phyloP scores from a whole-genome alignment of 139 green algal genomes.

The Chlamydomonas sphaeroides region DNA sequence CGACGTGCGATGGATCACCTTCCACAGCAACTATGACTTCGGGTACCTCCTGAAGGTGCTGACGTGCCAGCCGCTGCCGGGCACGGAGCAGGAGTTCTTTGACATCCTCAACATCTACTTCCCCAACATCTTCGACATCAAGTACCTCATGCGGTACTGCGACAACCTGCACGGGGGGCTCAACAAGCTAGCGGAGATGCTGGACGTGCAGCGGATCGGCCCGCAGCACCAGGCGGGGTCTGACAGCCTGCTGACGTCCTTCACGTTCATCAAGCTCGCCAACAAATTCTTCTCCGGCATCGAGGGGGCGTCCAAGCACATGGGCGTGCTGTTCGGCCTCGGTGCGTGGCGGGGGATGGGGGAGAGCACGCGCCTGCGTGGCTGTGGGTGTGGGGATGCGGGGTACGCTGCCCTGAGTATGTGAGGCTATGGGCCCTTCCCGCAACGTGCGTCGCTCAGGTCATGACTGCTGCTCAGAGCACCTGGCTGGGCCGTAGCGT shows the following conservation, averaged over 20 bases:
- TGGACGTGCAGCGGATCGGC: constrained; percentile 94
- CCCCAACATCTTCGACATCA: constrained; percentile 98
- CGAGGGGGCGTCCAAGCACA: constrained; percentile 73
- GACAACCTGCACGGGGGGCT: constrained; percentile 97
- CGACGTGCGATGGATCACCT: constrained; percentile 72
- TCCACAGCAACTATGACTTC: constrained; percentile 97
- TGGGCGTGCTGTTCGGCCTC: constrained; percentile 93
- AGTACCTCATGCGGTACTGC: constrained; percentile 97
- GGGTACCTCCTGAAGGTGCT: constrained; percentile 98
- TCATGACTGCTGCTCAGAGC: too few species aligned
- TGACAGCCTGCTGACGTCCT: constrained; percentile 89
- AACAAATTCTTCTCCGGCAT: constrained; percentile 83
- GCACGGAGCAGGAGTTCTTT: constrained; percentile 94
- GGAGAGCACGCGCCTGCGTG: too few species aligned
- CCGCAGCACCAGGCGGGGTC: constrained; percentile 87
- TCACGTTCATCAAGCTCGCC: constrained; percentile 94
- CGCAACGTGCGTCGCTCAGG: too few species aligned
- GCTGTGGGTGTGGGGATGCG: too few species aligned
- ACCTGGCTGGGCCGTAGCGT: too few species aligned
- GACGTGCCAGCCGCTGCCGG: constrained; percentile 88
- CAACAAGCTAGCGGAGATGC: constrained; percentile 95
- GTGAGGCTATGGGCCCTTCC: too few species aligned
- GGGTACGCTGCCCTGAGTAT: too few species aligned
- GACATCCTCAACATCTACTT: constrained; percentile 95
- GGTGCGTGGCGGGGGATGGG: constrained; percentile 49